A percentile compares a stretch with the other conserved stretches of the same genome.
These are phyloP conservation scores for Dichotomopilus funicola DNA, from an alignment of 2,329 filamentous ascomycete genomes.

Conservation along the genomic window DNA sequence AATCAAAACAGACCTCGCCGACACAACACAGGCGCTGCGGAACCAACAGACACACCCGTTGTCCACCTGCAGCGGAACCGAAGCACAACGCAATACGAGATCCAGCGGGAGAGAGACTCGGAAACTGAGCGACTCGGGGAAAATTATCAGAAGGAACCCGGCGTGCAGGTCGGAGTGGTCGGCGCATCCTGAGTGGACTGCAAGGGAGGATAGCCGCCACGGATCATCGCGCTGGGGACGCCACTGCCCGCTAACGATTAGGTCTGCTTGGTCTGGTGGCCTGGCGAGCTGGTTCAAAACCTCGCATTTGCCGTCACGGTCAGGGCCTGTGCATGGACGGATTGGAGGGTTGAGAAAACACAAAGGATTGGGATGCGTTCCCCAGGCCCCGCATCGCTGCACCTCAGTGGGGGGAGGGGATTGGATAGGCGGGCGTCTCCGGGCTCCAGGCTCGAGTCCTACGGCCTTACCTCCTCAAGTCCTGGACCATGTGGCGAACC, in stretches of 20 bases:
- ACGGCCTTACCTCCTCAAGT: too few relatives aligned
- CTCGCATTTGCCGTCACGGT: not conserved
- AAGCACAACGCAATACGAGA: slow-evolving; percentile 8
- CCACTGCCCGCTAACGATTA: not conserved
- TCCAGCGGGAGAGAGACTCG: not conserved
- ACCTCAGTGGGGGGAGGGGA: too few relatives aligned
- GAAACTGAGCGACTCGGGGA: not conserved
- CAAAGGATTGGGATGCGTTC: too few relatives aligned
- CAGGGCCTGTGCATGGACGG: not conserved
- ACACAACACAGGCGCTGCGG: too few relatives aligned
- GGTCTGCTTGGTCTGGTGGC: too few relatives aligned
- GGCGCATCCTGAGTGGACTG: not conserved
- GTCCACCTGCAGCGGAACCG: not conserved
- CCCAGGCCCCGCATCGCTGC: too few relatives aligned
- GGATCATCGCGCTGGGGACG: not conserved
- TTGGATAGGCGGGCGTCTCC: too few relatives aligned
- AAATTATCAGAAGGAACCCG: not conserved
- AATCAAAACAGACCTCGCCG: too few relatives aligned
- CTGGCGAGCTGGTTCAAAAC: too few relatives aligned
- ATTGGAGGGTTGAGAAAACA: not conserved
- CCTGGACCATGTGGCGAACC: too few relatives aligned
- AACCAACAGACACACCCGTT: not conserved
- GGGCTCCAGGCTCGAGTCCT: too few relatives aligned
- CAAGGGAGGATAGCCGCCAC: slow-evolving; percentile 4
- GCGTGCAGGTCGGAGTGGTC: too few relatives aligned